Evolutionary conservation across 805 yeast genomes (phyloP).

Genomic region (Spathaspora arborariae): DNA sequence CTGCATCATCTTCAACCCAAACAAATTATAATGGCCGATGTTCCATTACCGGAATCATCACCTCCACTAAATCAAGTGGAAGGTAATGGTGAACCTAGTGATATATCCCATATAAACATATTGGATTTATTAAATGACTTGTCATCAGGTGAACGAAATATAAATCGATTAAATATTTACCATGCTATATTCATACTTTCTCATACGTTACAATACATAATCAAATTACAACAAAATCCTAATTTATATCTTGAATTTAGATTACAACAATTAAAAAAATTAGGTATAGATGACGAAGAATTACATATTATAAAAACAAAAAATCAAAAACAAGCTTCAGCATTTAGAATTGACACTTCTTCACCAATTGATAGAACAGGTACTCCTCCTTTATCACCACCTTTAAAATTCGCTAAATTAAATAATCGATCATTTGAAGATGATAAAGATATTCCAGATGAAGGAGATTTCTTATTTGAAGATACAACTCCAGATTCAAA

Average conservation of each 20-base stretch:
- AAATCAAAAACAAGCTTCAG: neutral
- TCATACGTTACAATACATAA: constrained; percentile 29
- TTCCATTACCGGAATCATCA: constrained; percentile 23
- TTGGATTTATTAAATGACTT: constrained; percentile 35
- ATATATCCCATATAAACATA: constrained; percentile 28
- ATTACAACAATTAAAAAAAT: constrained; percentile 19
- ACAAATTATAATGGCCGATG: constrained; percentile 15
- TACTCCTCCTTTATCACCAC: constrained; percentile 22
- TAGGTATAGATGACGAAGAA: constrained; percentile 3
- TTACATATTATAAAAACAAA: neutral
- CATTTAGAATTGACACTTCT: constrained; percentile 1
- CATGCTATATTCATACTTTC: constrained; percentile 32
- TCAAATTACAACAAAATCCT: constrained; percentile 24
- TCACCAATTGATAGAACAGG: constrained; percentile 1
- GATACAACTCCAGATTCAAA: constrained; percentile 20
- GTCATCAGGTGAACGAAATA: constrained; percentile 24
- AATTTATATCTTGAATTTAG: constrained; percentile 22
- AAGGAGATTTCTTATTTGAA: constrained; percentile 6
- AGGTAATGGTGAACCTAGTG: constrained; percentile 35
- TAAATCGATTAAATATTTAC: constrained; percentile 30
- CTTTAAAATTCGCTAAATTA: constrained; percentile 16
- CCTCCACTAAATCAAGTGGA: constrained; percentile 2
- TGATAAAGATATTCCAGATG: neutral
- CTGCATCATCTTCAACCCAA: neutral
- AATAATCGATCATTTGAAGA: constrained; percentile 5